Conservation (phyloP, 352 stramenopile species). For the Phytopythium mirpurense region DNA sequence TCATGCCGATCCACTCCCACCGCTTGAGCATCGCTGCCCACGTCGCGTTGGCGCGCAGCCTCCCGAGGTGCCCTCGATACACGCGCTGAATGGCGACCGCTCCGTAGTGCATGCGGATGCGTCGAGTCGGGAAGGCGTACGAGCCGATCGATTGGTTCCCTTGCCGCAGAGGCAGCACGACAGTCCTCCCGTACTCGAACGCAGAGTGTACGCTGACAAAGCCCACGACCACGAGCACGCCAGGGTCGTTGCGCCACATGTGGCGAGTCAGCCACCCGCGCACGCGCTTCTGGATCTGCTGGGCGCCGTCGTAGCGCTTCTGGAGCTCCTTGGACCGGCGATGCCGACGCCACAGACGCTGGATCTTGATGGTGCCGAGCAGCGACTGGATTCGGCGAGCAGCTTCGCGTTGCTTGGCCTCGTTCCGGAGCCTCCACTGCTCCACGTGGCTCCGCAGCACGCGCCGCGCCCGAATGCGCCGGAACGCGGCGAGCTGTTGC, state of each 20-base stretch:
- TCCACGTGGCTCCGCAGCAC: constrained; percentile 41
- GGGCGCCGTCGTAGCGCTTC: constrained; percentile 36
- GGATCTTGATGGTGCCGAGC: constrained; percentile 49
- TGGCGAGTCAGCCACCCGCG: constrained; percentile 62
- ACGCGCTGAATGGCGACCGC: constrained; percentile 41
- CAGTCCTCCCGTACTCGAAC: constrained; percentile 42
- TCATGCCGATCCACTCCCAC: constrained; percentile 71
- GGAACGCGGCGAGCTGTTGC: constrained; percentile 37
- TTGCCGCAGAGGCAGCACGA: constrained; percentile 27
- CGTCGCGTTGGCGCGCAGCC: constrained; percentile 48
- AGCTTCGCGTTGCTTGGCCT: constrained; percentile 18
- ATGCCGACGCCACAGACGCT: constrained; percentile 54
- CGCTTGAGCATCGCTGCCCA: constrained; percentile 65
- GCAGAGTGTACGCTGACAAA: constrained; percentile 36
- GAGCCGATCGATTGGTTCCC: constrained; percentile 18
- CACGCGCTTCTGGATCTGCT: constrained; percentile 45
- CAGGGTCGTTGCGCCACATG: constrained; percentile 61
- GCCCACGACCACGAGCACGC: constrained; percentile 24
- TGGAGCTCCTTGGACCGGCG: constrained; percentile 38
- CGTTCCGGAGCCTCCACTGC: constrained; percentile 33
- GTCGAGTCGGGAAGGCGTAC: constrained; percentile 45
- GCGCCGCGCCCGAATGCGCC: constrained; percentile 35
- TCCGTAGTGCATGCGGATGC: constrained; percentile 33
- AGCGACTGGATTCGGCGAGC: constrained; percentile 38
- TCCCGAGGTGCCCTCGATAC: constrained; percentile 44